Base-by-base conservation (phyloP, 2,329 filamentous ascomycete genomes). In the Corinectria fuckeliana region DNA sequence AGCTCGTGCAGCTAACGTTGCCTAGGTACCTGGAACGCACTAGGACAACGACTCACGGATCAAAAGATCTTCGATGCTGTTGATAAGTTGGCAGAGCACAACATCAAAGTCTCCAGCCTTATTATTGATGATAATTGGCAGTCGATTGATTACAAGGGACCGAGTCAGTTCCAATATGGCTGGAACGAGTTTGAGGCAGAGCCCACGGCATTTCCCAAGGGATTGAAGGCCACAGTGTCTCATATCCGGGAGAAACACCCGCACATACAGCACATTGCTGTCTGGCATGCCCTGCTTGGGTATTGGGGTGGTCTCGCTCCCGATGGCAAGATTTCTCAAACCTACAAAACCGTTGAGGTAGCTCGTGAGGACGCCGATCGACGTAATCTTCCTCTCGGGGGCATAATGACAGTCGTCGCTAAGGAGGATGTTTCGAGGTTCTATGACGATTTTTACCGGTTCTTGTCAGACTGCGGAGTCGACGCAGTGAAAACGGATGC, bases 91-190 rank as follows among this genome's bases (percentile, higher is more conserved):
- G 84, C 88, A 4, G 80, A 87, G 26, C 84, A 91, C 56, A 85
- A 88, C 1, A 91, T 99, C 70, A 88, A 90, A 39, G 83, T 98
- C 44, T 89, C 88, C 0, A 96, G 88, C 69, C 81, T 99, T 2
- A 97, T 98, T 61, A 96, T 99, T 62, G 95, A 99, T 68, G 95
- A 99, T 72, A 96, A 96, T 69, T 99, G 95, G 95, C 93, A 97
- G 75, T 86, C 89, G 8, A 82, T 96, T 45, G 86, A 85, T 64
- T 66, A 81, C 26, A 67, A 72, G 21, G 81, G 81, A 0, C 71
- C 80, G 4, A 79, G 80, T 16, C 82, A 86, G 62, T 86, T 84
- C 62, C 82, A 85, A 49, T 77, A 84, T 56, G 84, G 88, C 23
- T 96, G 91, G 92, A 85, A 86, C 9, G 85, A 89, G 7, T 98